phyloP scores from a whole-genome alignment of 495 filamentous ascomycete genomes.

The Aspergillus nidulans region DNA sequence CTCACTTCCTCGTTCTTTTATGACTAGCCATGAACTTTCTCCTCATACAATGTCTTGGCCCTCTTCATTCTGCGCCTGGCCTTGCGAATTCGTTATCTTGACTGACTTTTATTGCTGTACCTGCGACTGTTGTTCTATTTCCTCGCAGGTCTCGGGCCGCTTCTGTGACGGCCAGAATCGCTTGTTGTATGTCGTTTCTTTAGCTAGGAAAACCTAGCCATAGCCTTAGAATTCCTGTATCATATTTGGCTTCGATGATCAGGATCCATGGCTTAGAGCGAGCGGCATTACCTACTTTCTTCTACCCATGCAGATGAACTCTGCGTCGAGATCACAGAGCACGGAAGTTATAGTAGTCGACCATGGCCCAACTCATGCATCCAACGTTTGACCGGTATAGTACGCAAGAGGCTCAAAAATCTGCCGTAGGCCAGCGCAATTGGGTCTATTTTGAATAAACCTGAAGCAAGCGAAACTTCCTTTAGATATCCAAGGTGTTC shows the following conservation, averaged over 20 bases:
- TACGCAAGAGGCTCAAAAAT: too few species aligned
- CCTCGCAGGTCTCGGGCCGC: constrained; percentile 6
- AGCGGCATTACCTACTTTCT: neutral
- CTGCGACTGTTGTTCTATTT: neutral
- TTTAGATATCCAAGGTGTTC: too few species aligned
- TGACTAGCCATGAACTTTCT: constrained; percentile 17
- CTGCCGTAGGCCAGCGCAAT: too few species aligned
- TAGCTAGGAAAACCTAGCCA: constrained; percentile 10
- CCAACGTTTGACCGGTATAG: too few species aligned
- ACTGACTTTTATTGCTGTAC: neutral
- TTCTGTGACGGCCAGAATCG: constrained; percentile 9
- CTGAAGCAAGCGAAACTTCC: too few species aligned
- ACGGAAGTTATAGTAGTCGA: too few species aligned
- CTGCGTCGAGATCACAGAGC: too few species aligned
- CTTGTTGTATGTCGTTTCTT: constrained; percentile 16
- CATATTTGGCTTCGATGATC: constrained; percentile 24
- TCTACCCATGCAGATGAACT: too few species aligned
- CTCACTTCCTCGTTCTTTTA: constrained; percentile 13
- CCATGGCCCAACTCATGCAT: too few species aligned
- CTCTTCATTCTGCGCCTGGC: constrained; percentile 9
- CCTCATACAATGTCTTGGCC: constrained; percentile 9
- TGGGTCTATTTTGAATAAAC: too few species aligned
- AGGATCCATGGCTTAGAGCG: neutral
- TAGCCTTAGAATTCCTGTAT: constrained; percentile 36
- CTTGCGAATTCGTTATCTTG: neutral